These are phyloP conservation scores for Colletotrichum cordylinicola DNA, from an alignment of 2,329 filamentous ascomycete species.

Conservation along the genomic window DNA sequence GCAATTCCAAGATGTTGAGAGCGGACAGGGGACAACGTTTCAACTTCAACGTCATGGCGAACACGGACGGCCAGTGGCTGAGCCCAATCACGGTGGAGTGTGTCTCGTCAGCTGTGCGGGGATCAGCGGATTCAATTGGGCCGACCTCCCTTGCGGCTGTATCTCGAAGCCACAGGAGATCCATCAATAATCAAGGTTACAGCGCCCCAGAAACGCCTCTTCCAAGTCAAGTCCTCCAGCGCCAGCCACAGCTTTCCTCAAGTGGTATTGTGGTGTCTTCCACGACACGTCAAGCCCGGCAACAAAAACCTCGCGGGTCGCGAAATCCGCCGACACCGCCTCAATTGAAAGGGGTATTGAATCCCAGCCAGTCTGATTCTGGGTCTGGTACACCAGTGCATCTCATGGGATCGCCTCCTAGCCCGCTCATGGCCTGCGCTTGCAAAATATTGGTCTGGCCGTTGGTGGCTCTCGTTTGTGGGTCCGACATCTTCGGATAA, in stretches of 20 bases:
- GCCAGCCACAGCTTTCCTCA: not conserved
- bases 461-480: constrained; percentile 5
- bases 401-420: constrained; percentile 25
- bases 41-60: constrained; percentile 17
- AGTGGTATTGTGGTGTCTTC: not conserved
- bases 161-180: constrained; percentile 18
- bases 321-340: not conserved
- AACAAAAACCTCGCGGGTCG: not conserved
- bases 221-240: not conserved
- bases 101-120: constrained; percentile 15
- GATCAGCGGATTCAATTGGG: constrained; percentile 17
- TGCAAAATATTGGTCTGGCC: constrained; percentile 30
- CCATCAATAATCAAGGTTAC: constrained; percentile 12
- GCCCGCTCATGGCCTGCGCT: constrained; percentile 27
- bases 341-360: constrained; percentile 20
- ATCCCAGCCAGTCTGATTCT: constrained; percentile 36
- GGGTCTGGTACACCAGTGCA: constrained; percentile 31
- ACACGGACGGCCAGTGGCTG: constrained; percentile 13
- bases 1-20: not conserved
- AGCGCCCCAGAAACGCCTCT: constrained; percentile 13
- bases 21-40: not conserved
- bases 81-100: constrained; percentile 12
- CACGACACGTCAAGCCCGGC: not conserved
- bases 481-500: constrained; percentile 38
- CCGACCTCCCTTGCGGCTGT: constrained; percentile 1